Percentiles rank a stretch among this genome's conserved stretches.
phyloP scores from a whole-genome alignment of 768 basidiomycete species.

The Tulasnella sp. region DNA sequence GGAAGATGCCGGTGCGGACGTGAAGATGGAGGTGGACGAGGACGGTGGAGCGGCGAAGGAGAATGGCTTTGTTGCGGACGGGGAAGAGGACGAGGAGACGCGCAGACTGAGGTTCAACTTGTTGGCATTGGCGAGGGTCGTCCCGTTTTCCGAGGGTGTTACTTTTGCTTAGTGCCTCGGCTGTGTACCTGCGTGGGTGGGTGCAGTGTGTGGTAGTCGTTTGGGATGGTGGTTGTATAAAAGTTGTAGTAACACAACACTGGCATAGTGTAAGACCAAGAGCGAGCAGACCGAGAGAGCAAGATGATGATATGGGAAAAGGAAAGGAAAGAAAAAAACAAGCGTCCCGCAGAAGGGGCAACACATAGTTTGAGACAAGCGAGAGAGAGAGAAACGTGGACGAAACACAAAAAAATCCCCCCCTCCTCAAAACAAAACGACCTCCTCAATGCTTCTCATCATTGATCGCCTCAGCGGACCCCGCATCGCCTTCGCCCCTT shows the following conservation, averaged over 20 bases:
- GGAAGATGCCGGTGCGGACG: constrained; percentile 37
- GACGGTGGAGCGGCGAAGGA: constrained; percentile 37
- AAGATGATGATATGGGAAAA: background rate
- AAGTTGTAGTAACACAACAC: background rate
- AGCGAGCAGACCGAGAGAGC: background rate
- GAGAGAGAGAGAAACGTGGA: background rate
- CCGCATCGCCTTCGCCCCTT: background rate
- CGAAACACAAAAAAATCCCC: background rate
- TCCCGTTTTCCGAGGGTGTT: constrained; percentile 68
- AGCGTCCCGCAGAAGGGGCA: background rate
- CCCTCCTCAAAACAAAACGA: background rate
- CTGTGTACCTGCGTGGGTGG: no score
- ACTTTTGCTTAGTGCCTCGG: background rate
- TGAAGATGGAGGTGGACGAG: constrained; percentile 30
- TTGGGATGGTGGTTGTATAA: background rate
- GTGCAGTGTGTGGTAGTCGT: no score
- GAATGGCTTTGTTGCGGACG: no score
- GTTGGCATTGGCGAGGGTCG: constrained; percentile 71
- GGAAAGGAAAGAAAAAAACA: background rate
- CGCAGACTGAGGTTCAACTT: constrained; percentile 67
- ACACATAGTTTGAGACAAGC: background rate
- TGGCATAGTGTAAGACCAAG: background rate
- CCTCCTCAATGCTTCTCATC: background rate
- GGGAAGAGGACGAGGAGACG: constrained; percentile 44
- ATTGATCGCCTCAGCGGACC: background rate